Base-by-base conservation (phyloP, 768 basidiomycete genomes). In the Hemileccinum rubropunctum region DNA sequence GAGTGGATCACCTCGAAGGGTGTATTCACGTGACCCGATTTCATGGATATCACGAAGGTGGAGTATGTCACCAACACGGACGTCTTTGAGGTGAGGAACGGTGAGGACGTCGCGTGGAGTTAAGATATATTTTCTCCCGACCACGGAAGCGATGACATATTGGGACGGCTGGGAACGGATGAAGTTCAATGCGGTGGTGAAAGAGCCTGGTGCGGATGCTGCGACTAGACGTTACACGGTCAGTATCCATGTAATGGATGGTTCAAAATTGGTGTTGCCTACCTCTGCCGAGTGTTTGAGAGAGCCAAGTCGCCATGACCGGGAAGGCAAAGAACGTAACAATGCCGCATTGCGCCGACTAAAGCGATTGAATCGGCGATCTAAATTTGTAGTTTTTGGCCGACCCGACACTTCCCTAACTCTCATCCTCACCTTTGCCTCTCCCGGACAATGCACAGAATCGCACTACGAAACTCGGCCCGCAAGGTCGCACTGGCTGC, bases 21-120 rank as follows among this genome's bases (percentile, higher is more conserved):
- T 93, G 73, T 87, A 98, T 68, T 98, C 94, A 58, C 95, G 84
- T 43, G 94, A 95, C 57, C 97, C 97, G 43, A 98, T 80, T 69
- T 98, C 95, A 63, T 95, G 84, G 50, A 99, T 86, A 58, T 93
- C 77, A 57, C 88, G 86, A 43, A 99, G 81, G 6, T 77, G 71
- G 48, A 98, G 78, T 39, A 86, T 76, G 62, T 95, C 90, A 21
- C 97, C 97, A 47, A 97, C 88, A 38, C 80, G 76, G 53, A 88
- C 83, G 63, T 89, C 85, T 61, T 87, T 88, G 42, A 99, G 81
- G 47, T 85, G 87, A 5, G 95, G 95, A 3, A 99, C 84, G 49
- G 97, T 98, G 64, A 99, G 84, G 59, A 95, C 69, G 73, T 99
- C 97, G 65, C 84, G 82, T 13, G 93, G 87, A 9, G 95, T 81